Conservation (phyloP, 2,329 filamentous ascomycete species). For the Clarireedia hainanense region DNA sequence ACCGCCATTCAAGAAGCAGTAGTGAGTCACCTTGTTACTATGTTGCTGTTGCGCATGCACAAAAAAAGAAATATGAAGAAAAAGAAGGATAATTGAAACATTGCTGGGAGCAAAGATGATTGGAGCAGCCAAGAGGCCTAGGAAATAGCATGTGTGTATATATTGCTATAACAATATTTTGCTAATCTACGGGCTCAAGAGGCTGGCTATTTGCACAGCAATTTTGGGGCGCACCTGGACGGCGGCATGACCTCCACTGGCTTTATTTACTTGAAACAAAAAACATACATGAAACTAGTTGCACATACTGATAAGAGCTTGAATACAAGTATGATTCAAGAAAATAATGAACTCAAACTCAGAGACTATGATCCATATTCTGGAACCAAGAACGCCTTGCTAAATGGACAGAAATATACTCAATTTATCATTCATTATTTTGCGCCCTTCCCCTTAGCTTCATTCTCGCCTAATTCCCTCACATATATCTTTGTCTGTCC, state of each 20-base stretch:
- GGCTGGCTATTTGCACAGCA: too few species aligned
- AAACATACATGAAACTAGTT: background rate
- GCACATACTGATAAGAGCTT: background rate
- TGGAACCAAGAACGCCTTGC: conserved; percentile 13
- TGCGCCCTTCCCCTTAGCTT: conserved; percentile 46
- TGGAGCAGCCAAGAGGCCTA: too few species aligned
- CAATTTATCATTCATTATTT: conserved; percentile 17
- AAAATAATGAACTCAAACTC: background rate
- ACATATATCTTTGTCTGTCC: conserved; percentile 73
- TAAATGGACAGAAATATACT: conserved; percentile 6
- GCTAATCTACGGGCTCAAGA: too few species aligned
- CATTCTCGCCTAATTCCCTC: conserved; percentile 75
- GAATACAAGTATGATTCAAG: background rate
- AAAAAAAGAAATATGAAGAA: too few species aligned
- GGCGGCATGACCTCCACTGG: background rate
- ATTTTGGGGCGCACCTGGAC: too few species aligned
- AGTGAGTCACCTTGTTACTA: background rate
- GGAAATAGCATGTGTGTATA: too few species aligned
- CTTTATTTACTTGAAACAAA: background rate
- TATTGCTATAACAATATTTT: too few species aligned
- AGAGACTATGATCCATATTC: background rate
- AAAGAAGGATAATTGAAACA: too few species aligned
- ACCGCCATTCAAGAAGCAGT: conserved; percentile 6
- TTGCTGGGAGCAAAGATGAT: too few species aligned
- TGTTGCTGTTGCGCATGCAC: background rate